Evolutionary conservation across 306 rosid species (phyloP).

Genomic region (Mimosa pudica): DNA sequence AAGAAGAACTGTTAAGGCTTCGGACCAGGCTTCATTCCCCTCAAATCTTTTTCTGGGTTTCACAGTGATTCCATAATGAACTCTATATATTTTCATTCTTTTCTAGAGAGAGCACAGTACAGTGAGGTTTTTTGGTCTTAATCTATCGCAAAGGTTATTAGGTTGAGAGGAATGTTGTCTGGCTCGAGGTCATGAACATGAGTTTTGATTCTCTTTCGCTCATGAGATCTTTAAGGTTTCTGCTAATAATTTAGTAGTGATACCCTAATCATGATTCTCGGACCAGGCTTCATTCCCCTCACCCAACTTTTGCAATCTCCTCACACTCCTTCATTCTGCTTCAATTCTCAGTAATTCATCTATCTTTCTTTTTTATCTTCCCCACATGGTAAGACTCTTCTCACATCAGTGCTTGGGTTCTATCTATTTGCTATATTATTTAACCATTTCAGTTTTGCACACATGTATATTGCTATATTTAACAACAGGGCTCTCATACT

Average conservation of each 20-base stretch:
- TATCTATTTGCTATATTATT: not conserved
- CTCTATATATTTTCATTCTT: no score
- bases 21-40: slow-evolving; percentile 98
- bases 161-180: slow-evolving; percentile 90
- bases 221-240: not conserved
- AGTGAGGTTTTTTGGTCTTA: not conserved
- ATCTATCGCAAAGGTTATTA: slow-evolving; percentile 41
- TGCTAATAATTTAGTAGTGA: not conserved
- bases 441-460: not conserved
- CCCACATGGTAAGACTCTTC: slow-evolving; percentile 30
- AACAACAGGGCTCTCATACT: slow-evolving; percentile 1
- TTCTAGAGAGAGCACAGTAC: no score
- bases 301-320: slow-evolving; percentile 50
- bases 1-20: slow-evolving; percentile 52
- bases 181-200: slow-evolving; percentile 65
- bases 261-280: slow-evolving; percentile 52
- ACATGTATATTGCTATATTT: not conserved
- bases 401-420: not conserved
- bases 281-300: slow-evolving; percentile 98
- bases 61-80: no score
- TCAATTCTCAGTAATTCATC: not conserved
- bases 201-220: slow-evolving; percentile 6
- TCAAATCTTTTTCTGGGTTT: slow-evolving; percentile 34
- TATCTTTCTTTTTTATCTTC: not conserved
- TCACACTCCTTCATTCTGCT: not conserved